Base-by-base conservation (phyloP, 2,329 filamentous ascomycete species). In the Penicillium brevicompactum region DNA sequence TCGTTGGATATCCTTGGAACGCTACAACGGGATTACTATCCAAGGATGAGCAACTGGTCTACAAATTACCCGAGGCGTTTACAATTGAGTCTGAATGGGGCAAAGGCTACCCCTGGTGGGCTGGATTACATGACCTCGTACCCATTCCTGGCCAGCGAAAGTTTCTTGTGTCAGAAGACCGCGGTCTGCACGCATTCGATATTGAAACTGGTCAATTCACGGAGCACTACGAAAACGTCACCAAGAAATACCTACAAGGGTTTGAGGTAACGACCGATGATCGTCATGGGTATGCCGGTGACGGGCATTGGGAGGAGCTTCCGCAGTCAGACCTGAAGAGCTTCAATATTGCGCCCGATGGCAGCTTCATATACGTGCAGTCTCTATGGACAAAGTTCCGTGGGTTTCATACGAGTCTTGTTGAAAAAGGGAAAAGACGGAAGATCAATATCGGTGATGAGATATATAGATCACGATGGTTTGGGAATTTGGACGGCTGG, bases 61-160 rank as follows among this genome's bases (percentile, higher is more conserved):
- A 61, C 40, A 49, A 34, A 21, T 40, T 61, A 4, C 34, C 53
- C 1, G 30, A 58, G 8, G 43, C 56, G 5, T 53, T 51, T 21
- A 40, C 49, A 18, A 53, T 63, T 37, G 52, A 58, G n/a, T 49
- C 55, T 1, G 60, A 66, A 61, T 66, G 62, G 63, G 62, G 63
- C 2, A 18, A 34, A 11, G 59, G 55, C 1, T 65, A 61, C 34
- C 38, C 48, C 11, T 66, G 63, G 63, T 66, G 62, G 62, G 56
- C 53, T 14, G 63, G 63, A 2, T 49, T 56, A 2, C 63, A 66
- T 24, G 62, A 66, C 40, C 58, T 65, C 2, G 63, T 65, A 5
- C 63, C 63, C 2, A 46, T 65, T 13, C 63, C 63, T 4, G 55
- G 60, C 30, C 18, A 64, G 38, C 62, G 62, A 22, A 60, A 59